Evolutionary conservation across 106 monocot genomes (phyloP).

Genomic region (Apostasia ramifera): DNA sequence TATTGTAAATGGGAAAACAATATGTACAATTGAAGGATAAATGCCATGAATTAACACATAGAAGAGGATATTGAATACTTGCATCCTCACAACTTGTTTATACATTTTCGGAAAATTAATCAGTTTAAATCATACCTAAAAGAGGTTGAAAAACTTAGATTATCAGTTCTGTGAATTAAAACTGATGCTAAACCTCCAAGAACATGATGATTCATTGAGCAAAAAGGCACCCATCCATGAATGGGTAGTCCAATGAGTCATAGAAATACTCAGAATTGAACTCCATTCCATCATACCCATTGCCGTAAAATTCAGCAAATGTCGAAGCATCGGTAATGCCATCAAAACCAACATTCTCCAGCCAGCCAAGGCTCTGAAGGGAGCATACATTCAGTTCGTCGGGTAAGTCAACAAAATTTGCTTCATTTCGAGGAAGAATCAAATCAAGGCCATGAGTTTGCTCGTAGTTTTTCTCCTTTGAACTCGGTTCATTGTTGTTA

Average conservation of each 20-base stretch:
- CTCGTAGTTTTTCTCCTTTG: slow-evolving; percentile 19
- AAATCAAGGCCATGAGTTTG: slow-evolving; percentile 10
- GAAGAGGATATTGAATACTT: no score
- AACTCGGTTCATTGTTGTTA: not conserved
- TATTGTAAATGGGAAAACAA: no score
- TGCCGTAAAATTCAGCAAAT: slow-evolving; percentile 21
- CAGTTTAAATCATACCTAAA: no score
- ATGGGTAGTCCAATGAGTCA: slow-evolving; percentile 42
- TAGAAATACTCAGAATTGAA: slow-evolving; percentile 36
- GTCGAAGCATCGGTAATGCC: slow-evolving; percentile 24
- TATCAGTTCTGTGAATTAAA: no score
- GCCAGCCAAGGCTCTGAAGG: slow-evolving; percentile 39
- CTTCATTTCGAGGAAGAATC: slow-evolving; percentile 22
- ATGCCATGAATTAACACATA: no score
- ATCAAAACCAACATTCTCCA: slow-evolving; percentile 47
- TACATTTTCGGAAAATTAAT: no score
- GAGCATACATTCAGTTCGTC: slow-evolving; percentile 45
- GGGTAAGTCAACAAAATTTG: slow-evolving; percentile 28
- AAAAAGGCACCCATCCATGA: slow-evolving; percentile 52
- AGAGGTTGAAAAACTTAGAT: no score
- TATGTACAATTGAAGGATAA: no score
- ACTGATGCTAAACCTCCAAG: no score
- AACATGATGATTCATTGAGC: slow-evolving; percentile 18
- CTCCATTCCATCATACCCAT: slow-evolving; percentile 51
- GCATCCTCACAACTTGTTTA: no score